Base-by-base conservation (phyloP, 768 basidiomycete genomes). In the Neoboletus brunneissimus region DNA sequence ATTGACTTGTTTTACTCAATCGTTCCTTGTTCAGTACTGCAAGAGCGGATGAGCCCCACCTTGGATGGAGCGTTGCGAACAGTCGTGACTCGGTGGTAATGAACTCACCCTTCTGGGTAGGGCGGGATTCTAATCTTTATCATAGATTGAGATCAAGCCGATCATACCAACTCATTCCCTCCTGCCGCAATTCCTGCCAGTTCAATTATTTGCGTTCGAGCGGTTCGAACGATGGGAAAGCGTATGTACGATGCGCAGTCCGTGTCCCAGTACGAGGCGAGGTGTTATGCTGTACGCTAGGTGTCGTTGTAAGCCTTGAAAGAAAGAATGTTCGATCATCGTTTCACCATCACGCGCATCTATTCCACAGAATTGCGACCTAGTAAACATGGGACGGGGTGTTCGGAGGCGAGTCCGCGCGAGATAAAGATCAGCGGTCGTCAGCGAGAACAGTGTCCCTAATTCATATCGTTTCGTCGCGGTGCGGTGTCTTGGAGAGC, bases 11-110 rank as follows among this genome's bases (percentile, higher is more conserved):
- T 38, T 34, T 4, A 13, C 20, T 31, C 34, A 38, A 7, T 16
- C 45, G 5, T 20, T 18, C 15, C 29, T 9, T 12, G 51, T 27
- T n/a, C 47, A 54, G 46, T 6, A 50, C 51, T 27, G 20, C 16
- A 15, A 22, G 2, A 12, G 4, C n/a, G 3, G 16, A 9, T 0
- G 0, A 32, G 0, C 15, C 16, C 15, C 0, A 16, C 3, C 1
- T 16, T 4, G 37, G 48, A 41, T 54, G 53, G 18, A 12, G 7
- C 10, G n/a, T 41, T 12, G 4, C 32, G 5, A 10, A 5, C 10
- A 1, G 0, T n/a, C 18, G 25, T 27, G 4, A 8, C 7, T 4
- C 2, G 8, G 18, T 27, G 37, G 53, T 49, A 23, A 51, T 2
- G 22, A 15, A 20, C 8, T 35, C 6, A 22, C 5, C 15, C 10